Evolutionary conservation across 1,139 yeast genomes (phyloP).

Genomic region (Eremothecium sinecaudum): DNA sequence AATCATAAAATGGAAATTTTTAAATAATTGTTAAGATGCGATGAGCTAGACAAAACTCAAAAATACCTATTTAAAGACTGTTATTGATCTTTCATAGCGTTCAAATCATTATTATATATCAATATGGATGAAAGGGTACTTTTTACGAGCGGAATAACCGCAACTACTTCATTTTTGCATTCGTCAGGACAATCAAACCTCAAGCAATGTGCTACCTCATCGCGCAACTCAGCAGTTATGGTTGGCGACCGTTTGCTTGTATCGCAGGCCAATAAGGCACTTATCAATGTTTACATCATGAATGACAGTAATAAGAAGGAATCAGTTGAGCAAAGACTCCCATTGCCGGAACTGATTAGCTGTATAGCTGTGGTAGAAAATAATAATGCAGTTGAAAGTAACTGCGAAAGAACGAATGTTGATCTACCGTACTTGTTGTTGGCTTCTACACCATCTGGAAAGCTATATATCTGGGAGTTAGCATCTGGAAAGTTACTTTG

Average conservation of each 20-base stretch:
- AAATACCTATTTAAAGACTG: too few species aligned
- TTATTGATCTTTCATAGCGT: neutral
- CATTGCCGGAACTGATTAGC: constrained; percentile 70
- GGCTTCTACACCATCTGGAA: constrained; percentile 49
- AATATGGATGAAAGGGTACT: constrained; percentile 30
- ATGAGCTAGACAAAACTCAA: too few species aligned
- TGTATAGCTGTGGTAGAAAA: constrained; percentile 38
- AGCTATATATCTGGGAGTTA: constrained; percentile 77
- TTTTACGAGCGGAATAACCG: constrained; percentile 25
- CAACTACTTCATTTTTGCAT: constrained; percentile 23
- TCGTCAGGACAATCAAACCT: constrained; percentile 26
- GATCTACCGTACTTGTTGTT: constrained; percentile 56
- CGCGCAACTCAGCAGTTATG: constrained; percentile 37
- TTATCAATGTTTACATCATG: constrained; percentile 63
- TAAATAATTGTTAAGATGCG: too few species aligned
- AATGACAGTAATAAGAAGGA: constrained; percentile 49
- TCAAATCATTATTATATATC: neutral
- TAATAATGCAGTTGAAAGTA: constrained; percentile 2
- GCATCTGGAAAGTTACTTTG: constrained; percentile 65
- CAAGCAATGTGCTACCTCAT: constrained; percentile 31
- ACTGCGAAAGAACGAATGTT: constrained; percentile 4
- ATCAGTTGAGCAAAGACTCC: constrained; percentile 70
- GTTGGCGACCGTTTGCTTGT: constrained; percentile 41
- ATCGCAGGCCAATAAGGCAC: constrained; percentile 60
- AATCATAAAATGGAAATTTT: too few species aligned